phyloP scores from a whole-genome alignment of 208 protist species.

The Leishmania turanica region DNA sequence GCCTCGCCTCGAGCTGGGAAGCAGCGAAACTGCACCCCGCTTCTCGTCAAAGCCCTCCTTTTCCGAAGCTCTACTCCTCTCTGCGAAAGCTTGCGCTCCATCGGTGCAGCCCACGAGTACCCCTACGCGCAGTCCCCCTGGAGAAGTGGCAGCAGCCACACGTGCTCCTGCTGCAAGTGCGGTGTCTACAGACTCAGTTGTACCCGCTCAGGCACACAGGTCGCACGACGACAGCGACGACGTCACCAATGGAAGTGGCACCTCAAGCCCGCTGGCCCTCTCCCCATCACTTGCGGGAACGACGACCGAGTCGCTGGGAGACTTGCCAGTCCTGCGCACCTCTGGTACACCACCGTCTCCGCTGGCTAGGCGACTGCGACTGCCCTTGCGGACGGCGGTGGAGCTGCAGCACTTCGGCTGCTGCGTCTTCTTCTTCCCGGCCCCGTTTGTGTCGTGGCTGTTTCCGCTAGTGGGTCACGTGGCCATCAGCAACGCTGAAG shows the following conservation, averaged over 20 bases:
- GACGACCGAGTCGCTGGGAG: neutral
- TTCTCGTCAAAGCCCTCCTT: neutral
- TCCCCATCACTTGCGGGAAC: neutral
- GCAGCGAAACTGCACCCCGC: neutral
- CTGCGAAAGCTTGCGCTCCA: neutral
- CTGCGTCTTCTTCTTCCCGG: slow-evolving; percentile 89
- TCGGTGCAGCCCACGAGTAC: neutral
- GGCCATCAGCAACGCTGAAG: slow-evolving; percentile 79
- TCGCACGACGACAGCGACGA: neutral
- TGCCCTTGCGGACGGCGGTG: slow-evolving; percentile 1
- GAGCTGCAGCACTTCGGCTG: slow-evolving; percentile 70
- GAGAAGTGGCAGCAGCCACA: slow-evolving; percentile 1
- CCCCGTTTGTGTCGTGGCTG: slow-evolving; percentile 79
- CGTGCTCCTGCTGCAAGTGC: neutral
- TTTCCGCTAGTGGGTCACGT: slow-evolving; percentile 83
- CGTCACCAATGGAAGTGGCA: neutral
- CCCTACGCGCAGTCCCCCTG: neutral
- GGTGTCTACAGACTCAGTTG: neutral
- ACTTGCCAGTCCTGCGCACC: neutral
- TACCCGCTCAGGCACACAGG: neutral
- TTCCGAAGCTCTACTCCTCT: neutral
- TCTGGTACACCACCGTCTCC: slow-evolving; percentile 10
- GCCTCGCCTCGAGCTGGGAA: neutral
- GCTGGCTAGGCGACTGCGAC: slow-evolving; percentile 1
- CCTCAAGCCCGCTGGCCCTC: neutral